A percentile compares a stretch with the other conserved stretches of the same genome.
Conservation (phyloP, 306 rosid species). For the Delonix regia region DNA sequence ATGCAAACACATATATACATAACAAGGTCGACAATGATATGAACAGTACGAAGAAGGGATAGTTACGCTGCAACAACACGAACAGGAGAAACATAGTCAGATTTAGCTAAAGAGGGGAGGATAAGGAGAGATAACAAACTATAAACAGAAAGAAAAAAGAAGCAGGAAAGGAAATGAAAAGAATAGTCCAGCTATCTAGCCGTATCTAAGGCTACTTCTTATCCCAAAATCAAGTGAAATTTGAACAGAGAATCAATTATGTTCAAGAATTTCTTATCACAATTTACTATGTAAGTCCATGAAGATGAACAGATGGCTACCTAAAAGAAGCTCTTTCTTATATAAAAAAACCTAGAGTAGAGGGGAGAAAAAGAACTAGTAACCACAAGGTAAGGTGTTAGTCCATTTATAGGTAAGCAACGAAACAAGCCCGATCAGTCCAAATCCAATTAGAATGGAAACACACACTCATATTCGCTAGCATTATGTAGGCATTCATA, state of each 20-base stretch:
- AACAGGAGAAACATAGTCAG: constrained; percentile 31
- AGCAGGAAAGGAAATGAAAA: not conserved
- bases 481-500: not conserved
- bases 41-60: constrained; percentile 81
- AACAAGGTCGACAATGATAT: constrained; percentile 72
- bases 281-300: not conserved
- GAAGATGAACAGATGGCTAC: not conserved
- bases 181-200: not conserved
- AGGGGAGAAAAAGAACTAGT: not conserved
- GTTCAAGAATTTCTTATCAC: not conserved
- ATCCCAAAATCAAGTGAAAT: not conserved
- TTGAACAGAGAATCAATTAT: not conserved
- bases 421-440: not conserved
- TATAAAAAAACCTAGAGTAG: not conserved
- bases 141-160: not conserved
- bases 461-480: not conserved
- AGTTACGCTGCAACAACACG: constrained; percentile 76
- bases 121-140: not conserved
- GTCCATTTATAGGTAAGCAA: not conserved
- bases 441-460: not conserved
- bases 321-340: constrained; percentile 66
- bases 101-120: constrained; percentile 4
- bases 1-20: constrained; percentile 76
- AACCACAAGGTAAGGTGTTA: not conserved
- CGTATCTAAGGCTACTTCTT: not conserved